These are phyloP conservation scores for Trichoderma arundinaceum DNA, from an alignment of 2,329 filamentous ascomycete genomes.

Conservation along the genomic window DNA sequence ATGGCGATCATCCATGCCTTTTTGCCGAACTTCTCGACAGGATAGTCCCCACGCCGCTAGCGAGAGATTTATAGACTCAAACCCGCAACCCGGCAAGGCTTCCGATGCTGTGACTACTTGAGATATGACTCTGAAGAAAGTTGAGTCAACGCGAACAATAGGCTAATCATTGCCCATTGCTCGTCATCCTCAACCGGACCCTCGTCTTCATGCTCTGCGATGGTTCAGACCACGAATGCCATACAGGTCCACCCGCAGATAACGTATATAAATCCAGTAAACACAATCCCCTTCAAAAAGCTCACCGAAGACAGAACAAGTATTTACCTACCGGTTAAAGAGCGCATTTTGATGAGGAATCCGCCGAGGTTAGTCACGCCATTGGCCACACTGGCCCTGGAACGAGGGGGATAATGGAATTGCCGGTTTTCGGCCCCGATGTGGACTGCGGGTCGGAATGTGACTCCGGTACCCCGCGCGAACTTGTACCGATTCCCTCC, in stretches of 20 bases:
- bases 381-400: not conserved
- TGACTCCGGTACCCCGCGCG: constrained; percentile 29
- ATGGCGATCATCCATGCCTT: too few species aligned
- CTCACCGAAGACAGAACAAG: too few species aligned
- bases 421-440: constrained; percentile 31
- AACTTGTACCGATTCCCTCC: constrained; percentile 1
- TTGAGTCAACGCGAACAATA: not conserved
- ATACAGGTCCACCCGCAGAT: too few species aligned
- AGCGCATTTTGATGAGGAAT: too few species aligned
- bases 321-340: too few species aligned
- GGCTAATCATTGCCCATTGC: not conserved
- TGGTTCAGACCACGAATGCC: too few species aligned
- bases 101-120: not conserved
- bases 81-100: not conserved
- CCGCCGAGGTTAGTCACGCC: too few species aligned
- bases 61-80: not conserved
- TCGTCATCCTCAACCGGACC: not conserved
- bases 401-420: constrained; percentile 1
- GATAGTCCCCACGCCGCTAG: not conserved
- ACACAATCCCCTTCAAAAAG: too few species aligned
- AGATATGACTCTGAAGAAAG: not conserved
- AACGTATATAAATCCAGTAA: too few species aligned
- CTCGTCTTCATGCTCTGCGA: too few species aligned
- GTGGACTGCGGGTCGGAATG: constrained; percentile 21
- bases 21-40: too few species aligned